These are phyloP conservation scores for Pelargonium fulgidum DNA, from an alignment of 441 rosid genomes.

Conservation along the genomic window DNA sequence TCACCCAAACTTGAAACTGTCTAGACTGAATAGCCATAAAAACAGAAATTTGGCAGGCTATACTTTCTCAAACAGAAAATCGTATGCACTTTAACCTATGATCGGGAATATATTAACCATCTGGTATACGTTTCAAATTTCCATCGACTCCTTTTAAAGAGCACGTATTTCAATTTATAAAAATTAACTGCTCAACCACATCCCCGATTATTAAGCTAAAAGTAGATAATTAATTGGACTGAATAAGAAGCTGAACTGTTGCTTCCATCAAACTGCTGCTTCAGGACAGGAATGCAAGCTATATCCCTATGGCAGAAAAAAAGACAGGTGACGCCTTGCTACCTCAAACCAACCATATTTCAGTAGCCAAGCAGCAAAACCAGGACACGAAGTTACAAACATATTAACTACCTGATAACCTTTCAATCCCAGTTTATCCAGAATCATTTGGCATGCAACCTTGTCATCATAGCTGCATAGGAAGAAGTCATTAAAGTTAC, in stretches of 20 bases:
- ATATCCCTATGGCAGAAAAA: not conserved
- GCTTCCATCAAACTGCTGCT: not conserved
- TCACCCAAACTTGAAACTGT: not conserved
- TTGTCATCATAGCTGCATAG: conserved; percentile 80
- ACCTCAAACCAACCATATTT: conserved; percentile 9
- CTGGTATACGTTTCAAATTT: not conserved
- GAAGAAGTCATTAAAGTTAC: conserved; percentile 20
- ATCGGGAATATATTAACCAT: not conserved
- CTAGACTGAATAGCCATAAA: not conserved
- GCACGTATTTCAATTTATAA: not conserved
- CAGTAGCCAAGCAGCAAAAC: conserved; percentile 5
- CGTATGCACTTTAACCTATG: not conserved
- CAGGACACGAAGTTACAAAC: conserved; percentile 10
- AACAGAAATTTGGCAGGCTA: not conserved
- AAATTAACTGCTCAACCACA: not conserved
- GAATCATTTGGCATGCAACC: conserved; percentile 88
- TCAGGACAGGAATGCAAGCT: not conserved
- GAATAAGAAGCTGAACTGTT: not conserved
- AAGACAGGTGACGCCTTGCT: not conserved
- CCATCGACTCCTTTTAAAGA: not conserved
- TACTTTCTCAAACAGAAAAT: not conserved
- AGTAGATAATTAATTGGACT: not conserved
- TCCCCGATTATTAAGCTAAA: not conserved
- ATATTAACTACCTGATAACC: conserved; percentile 82
- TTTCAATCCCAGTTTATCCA: conserved; percentile 81